These are phyloP conservation scores for Cladosporium sp. DNA, from an alignment of 2,329 filamentous ascomycete genomes.

Conservation along the genomic window DNA sequence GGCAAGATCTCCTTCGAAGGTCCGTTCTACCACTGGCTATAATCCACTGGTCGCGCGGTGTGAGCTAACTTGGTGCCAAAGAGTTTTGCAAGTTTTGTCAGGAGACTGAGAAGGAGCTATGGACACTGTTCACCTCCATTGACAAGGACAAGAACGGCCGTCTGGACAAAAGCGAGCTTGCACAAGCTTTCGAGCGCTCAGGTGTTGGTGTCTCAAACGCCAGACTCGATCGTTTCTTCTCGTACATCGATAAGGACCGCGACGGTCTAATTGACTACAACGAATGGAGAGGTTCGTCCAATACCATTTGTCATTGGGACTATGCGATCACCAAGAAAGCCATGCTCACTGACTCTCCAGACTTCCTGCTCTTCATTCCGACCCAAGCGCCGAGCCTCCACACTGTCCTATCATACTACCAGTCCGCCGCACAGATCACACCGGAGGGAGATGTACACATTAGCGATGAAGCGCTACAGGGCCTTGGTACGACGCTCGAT, in stretches of 20 bases:
- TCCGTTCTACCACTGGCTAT: conserved; percentile 35
- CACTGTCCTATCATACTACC: conserved; percentile 86
- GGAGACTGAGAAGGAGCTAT: conserved; percentile 79
- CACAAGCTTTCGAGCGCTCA: conserved; percentile 69
- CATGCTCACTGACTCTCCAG: conserved; percentile 39
- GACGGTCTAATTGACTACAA: conserved; percentile 85
- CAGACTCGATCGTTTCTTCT: conserved; percentile 80
- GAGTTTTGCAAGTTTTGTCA: conserved; percentile 90
- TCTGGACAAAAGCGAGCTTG: conserved; percentile 81
- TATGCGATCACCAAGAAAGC: background rate
- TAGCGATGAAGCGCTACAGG: conserved; percentile 84
- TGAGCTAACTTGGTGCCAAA: conserved; percentile 34
- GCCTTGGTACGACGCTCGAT: conserved; percentile 76
- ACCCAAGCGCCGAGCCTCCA: conserved; percentile 67
- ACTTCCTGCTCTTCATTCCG: conserved; percentile 88
- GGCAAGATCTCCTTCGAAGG: conserved; percentile 88
- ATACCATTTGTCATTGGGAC: background rate
- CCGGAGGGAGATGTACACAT: conserved; percentile 91
- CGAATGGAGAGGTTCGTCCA: conserved; percentile 77
- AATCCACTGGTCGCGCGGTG: background rate
- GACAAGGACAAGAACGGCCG: conserved; percentile 81
- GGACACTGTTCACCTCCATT: conserved; percentile 76
- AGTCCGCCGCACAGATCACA: conserved; percentile 81
- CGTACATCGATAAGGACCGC: conserved; percentile 81
- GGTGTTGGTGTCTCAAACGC: conserved; percentile 74